phyloP scores from a whole-genome alignment of 495 filamentous ascomycete species.

The Aspergillus nidulans region DNA sequence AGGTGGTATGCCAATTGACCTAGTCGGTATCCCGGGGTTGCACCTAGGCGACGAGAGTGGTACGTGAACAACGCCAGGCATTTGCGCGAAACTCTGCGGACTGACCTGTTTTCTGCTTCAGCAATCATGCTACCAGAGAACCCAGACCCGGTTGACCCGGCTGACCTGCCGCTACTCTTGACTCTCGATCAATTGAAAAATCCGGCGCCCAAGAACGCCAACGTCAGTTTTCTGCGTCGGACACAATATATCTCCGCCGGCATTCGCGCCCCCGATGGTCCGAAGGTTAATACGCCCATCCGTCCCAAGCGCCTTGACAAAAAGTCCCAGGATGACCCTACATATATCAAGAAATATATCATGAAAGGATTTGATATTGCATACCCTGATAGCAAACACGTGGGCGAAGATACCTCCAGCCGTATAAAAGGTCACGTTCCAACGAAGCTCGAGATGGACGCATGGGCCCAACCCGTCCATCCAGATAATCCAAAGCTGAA shows the following conservation, averaged over 20 bases:
- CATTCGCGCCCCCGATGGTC: constrained; percentile 38
- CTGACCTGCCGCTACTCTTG: constrained; percentile 75
- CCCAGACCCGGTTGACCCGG: constrained; percentile 66
- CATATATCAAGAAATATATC: constrained; percentile 74
- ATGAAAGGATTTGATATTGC: constrained; percentile 84
- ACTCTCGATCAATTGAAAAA: constrained; percentile 78
- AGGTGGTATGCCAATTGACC: constrained; percentile 92
- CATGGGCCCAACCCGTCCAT: constrained; percentile 72
- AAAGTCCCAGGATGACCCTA: constrained; percentile 66
- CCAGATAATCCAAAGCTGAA: constrained; percentile 76
- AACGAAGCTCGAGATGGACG: constrained; percentile 55
- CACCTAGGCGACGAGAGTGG: constrained; percentile 95
- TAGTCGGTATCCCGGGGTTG: constrained; percentile 89
- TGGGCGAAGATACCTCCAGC: constrained; percentile 45
- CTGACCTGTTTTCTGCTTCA: constrained; percentile 26
- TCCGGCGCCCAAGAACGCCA: constrained; percentile 60
- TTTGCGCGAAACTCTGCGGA: constrained; percentile 2
- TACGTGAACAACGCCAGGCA: constrained; percentile 43
- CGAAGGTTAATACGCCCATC: constrained; percentile 31
- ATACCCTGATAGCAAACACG: constrained; percentile 60
- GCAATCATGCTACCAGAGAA: constrained; percentile 76
- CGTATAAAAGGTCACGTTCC: constrained; percentile 52
- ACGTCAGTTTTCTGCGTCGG: constrained; percentile 87
- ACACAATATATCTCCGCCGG: constrained; percentile 92
- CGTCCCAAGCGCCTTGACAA: constrained; percentile 43